phyloP scores from a whole-genome alignment of 768 basidiomycete genomes.

The Crassisporium funariophilum region DNA sequence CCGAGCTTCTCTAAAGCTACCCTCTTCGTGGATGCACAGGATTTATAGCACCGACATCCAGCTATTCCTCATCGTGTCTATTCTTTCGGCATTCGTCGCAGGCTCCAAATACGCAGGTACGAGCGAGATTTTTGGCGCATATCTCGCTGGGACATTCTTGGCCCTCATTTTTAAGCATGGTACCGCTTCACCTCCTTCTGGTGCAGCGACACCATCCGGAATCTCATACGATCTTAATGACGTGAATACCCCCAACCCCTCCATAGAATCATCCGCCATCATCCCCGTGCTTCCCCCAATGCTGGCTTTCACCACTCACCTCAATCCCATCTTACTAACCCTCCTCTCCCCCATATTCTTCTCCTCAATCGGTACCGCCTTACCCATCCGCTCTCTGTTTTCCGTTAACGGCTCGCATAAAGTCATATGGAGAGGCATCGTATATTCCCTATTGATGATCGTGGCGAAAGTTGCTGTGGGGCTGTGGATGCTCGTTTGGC shows the following conservation, averaged over 20 bases:
- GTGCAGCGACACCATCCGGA: background rate
- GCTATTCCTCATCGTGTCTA: slow-evolving; percentile 38
- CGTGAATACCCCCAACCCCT: background rate
- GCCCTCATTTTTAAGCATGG: slow-evolving; percentile 31
- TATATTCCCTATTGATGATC: slow-evolving; percentile 61
- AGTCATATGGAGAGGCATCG: slow-evolving; percentile 53
- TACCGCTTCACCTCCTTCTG: no score
- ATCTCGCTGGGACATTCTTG: slow-evolving; percentile 55
- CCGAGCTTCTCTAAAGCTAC: background rate
- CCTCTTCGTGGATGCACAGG: background rate
- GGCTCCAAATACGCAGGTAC: slow-evolving; percentile 56
- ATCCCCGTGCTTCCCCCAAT: background rate
- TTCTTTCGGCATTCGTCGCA: slow-evolving; percentile 47
- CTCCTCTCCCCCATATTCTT: slow-evolving; percentile 69
- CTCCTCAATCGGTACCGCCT: slow-evolving; percentile 59
- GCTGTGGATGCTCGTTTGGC: slow-evolving; percentile 42
- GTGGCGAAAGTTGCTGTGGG: slow-evolving; percentile 55
- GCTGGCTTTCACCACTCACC: slow-evolving; percentile 35
- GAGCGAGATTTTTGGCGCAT: slow-evolving; percentile 64
- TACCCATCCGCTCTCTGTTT: slow-evolving; percentile 48
- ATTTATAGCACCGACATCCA: slow-evolving; percentile 20
- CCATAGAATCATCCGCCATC: background rate
- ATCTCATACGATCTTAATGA: no score
- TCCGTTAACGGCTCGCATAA: slow-evolving; percentile 39
- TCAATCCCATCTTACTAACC: slow-evolving; percentile 39